phyloP scores from a whole-genome alignment of 208 protist genomes.

The Leptomonas seymouri region DNA sequence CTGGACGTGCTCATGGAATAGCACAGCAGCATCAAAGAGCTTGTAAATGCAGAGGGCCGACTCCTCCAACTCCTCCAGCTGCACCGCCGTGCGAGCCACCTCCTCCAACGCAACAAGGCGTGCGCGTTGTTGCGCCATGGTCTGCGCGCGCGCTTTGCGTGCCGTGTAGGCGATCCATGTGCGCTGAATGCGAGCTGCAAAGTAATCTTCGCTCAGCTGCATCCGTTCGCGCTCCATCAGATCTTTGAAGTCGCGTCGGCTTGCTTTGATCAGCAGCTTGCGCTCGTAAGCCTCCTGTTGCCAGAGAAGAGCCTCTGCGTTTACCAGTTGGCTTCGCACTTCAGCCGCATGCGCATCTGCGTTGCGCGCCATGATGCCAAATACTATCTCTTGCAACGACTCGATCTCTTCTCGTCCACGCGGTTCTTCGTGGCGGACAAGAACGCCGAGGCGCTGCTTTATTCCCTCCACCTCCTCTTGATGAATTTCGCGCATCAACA shows the following conservation, averaged over 20 bases:
- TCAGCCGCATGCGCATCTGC: slow-evolving; percentile 15
- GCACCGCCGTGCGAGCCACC: slow-evolving; percentile 21
- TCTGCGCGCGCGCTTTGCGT: background rate
- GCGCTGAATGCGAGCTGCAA: slow-evolving; percentile 27
- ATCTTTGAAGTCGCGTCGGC: slow-evolving; percentile 27
- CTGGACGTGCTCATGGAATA: slow-evolving; percentile 8
- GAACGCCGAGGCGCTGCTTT: slow-evolving; percentile 19
- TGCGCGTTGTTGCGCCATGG: slow-evolving; percentile 10
- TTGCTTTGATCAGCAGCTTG: slow-evolving; percentile 33
- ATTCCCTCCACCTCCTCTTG: slow-evolving; percentile 20
- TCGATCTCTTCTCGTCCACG: slow-evolving; percentile 17
- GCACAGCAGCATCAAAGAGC: background rate
- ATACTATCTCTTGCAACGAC: slow-evolving; percentile 22
- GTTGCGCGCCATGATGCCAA: slow-evolving; percentile 28
- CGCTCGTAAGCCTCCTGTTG: slow-evolving; percentile 55
- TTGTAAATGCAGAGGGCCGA: slow-evolving; percentile 24
- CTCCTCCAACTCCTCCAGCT: slow-evolving; percentile 27
- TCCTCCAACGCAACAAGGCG: slow-evolving; percentile 22
- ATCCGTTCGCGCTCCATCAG: slow-evolving; percentile 39
- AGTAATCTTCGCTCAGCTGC: slow-evolving; percentile 28
- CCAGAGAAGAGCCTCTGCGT: slow-evolving; percentile 40
- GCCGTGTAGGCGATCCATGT: slow-evolving; percentile 11
- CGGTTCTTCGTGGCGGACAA: slow-evolving; percentile 29
- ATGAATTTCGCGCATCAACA: slow-evolving; percentile 28
- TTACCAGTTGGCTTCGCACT: slow-evolving; percentile 12